Evolutionary conservation across 1,139 yeast species (phyloP).

Genomic region (Candida sp.): DNA sequence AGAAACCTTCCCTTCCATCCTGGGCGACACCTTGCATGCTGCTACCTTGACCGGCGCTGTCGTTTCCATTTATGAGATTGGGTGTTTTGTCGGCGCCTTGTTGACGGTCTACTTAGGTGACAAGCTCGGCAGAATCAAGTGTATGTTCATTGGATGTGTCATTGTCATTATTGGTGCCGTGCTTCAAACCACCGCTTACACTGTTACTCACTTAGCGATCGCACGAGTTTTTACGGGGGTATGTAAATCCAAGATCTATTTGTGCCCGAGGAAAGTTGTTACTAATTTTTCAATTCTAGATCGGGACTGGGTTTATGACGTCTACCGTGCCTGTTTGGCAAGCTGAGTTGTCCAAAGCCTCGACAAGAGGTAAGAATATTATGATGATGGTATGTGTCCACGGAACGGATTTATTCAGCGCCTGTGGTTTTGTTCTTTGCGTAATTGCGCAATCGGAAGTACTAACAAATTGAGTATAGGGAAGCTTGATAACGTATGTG

Average conservation of each 20-base stretch:
- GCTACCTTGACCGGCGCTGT: conserved; percentile 39
- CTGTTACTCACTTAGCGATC: conserved; percentile 36
- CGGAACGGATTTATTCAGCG: background rate
- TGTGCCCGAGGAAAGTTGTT: background rate
- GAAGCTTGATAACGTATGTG: conserved; percentile 33
- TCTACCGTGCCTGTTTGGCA: conserved; percentile 45
- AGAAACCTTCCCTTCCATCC: conserved; percentile 40
- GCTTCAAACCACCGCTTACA: conserved; percentile 36
- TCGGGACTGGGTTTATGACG: conserved; percentile 44
- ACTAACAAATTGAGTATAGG: conserved; percentile 19
- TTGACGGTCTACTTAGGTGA: conserved; percentile 41
- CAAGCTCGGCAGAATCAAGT: conserved; percentile 34
- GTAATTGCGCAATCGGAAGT: background rate
- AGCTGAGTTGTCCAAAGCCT: conserved; percentile 40
- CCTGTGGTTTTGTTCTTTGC: background rate
- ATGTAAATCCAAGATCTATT: background rate
- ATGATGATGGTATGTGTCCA: conserved; percentile 21
- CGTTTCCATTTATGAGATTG: conserved; percentile 41
- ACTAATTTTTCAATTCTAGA: conserved; percentile 16
- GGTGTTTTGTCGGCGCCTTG: conserved; percentile 38
- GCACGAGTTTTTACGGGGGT: conserved; percentile 42
- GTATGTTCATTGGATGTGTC: conserved; percentile 33
- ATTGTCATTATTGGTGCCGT: conserved; percentile 42
- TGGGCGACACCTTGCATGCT: conserved; percentile 21
- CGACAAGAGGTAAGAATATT: conserved; percentile 36